A percentile compares a stretch with the other conserved stretches of the same genome.
Conservation (phyloP, 169 alveolate species). For the Plasmodium yoelii region DNA sequence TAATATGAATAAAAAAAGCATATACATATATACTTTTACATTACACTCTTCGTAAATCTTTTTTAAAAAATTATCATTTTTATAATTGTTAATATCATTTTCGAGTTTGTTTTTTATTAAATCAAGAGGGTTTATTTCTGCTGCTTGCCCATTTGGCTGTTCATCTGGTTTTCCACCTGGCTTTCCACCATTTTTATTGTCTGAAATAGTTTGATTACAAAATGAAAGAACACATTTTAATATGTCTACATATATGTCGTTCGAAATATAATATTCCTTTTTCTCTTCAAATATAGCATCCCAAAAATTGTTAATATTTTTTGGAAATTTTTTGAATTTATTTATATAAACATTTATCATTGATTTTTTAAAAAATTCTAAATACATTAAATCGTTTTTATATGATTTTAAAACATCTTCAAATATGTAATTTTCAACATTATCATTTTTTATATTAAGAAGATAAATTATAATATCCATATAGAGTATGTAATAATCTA, state of each 20-base stretch:
- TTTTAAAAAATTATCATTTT: slow-evolving; percentile 9
- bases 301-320: slow-evolving; percentile 21
- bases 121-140: too few species aligned
- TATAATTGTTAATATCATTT: neutral
- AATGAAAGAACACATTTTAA: slow-evolving; percentile 9
- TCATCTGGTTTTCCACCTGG: too few species aligned
- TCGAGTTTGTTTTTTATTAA: neutral
- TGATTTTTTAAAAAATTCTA: slow-evolving; percentile 55
- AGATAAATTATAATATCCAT: slow-evolving; percentile 43
- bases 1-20: slow-evolving; percentile 27
- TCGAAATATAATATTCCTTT: neutral
- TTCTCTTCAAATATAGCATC: neutral
- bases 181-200: too few species aligned
- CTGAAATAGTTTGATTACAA: too few species aligned
- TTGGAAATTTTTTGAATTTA: slow-evolving; percentile 20
- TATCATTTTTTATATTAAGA: neutral
- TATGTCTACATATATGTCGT: neutral
- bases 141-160: too few species aligned
- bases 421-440: neutral
- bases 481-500: slow-evolving; percentile 43
- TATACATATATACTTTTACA: slow-evolving; percentile 19
- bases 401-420: slow-evolving; percentile 21
- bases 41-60: slow-evolving; percentile 4
- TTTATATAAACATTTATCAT: slow-evolving; percentile 13
- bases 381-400: slow-evolving; percentile 56